Evolutionary conservation across 768 basidiomycete genomes (phyloP).

Genomic region (Neoboletus brunneissimus): DNA sequence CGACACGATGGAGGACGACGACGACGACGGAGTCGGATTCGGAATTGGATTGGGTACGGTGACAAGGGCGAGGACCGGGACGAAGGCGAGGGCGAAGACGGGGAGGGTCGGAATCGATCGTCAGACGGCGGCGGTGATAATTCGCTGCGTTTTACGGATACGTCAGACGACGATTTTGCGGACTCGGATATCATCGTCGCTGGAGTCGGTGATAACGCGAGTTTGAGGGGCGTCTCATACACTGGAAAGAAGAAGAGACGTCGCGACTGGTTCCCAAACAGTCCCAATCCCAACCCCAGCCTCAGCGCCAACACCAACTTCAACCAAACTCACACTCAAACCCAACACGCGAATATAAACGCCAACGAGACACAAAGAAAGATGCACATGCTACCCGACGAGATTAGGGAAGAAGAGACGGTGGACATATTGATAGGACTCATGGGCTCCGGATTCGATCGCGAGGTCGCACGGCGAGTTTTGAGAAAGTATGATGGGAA

Average conservation of each 20-base stretch:
- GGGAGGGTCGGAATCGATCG: background rate
- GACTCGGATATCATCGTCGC: background rate
- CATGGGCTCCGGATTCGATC: conserved; percentile 41
- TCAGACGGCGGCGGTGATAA: conserved; percentile 5
- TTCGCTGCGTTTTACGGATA: conserved; percentile 16
- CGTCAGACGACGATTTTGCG: conserved; percentile 13
- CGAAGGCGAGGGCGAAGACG: background rate
- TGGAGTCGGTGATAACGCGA: background rate
- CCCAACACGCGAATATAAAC: background rate
- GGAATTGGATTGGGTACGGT: conserved; percentile 17
- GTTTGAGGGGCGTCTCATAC: background rate
- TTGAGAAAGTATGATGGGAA: conserved; percentile 61
- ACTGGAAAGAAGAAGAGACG: background rate
- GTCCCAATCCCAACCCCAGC: background rate
- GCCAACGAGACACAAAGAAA: background rate
- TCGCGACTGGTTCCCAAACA: background rate
- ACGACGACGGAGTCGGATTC: conserved; percentile 14
- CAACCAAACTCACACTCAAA: background rate
- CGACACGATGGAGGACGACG: background rate
- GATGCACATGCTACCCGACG: conserved; percentile 25
- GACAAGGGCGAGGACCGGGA: conserved; percentile 3
- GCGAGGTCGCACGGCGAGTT: conserved; percentile 50
- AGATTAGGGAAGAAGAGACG: conserved; percentile 28
- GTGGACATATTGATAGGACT: conserved; percentile 36
- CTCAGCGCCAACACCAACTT: background rate